phyloP scores from a whole-genome alignment of 2,329 filamentous ascomycete genomes.

The Penicillium sp. region DNA sequence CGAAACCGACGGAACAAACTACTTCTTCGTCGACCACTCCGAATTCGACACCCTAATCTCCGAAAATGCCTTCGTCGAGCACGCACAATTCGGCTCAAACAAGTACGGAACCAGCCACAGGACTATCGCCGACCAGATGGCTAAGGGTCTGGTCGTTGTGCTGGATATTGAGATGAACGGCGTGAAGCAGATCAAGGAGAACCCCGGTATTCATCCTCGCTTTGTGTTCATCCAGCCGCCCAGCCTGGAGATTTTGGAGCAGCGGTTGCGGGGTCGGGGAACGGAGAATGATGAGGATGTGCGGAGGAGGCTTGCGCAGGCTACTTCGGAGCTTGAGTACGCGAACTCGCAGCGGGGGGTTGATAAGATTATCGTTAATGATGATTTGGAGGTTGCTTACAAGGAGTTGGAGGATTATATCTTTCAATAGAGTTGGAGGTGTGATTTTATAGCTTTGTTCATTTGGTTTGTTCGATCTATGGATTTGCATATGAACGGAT shows the following conservation, averaged over 20 bases:
- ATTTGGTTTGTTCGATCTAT: neutral
- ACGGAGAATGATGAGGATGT: slow-evolving; percentile 78
- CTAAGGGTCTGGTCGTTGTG: slow-evolving; percentile 73
- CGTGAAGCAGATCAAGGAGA: slow-evolving; percentile 87
- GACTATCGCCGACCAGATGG: slow-evolving; percentile 74
- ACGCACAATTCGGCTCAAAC: slow-evolving; percentile 83
- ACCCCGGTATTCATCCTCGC: slow-evolving; percentile 66
- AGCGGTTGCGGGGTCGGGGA: slow-evolving; percentile 69
- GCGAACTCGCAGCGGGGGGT: slow-evolving; percentile 60
- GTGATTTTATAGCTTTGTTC: neutral
- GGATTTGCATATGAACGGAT: neutral
- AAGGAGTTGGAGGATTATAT: slow-evolving; percentile 49
- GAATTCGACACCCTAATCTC: slow-evolving; percentile 68
- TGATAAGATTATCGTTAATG: slow-evolving; percentile 66
- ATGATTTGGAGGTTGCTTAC: slow-evolving; percentile 62
- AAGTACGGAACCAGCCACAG: slow-evolving; percentile 80
- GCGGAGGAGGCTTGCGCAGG: slow-evolving; percentile 68
- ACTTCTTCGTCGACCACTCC: slow-evolving; percentile 71
- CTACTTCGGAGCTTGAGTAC: slow-evolving; percentile 72
- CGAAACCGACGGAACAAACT: slow-evolving; percentile 76
- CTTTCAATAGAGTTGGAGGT: neutral
- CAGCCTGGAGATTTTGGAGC: slow-evolving; percentile 70
- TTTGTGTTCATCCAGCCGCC: slow-evolving; percentile 87
- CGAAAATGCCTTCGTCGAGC: slow-evolving; percentile 78
- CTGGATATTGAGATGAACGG: slow-evolving; percentile 98